Evolutionary conservation across 2,329 filamentous ascomycete species (phyloP).

Genomic region (Claviceps humidiphila): DNA sequence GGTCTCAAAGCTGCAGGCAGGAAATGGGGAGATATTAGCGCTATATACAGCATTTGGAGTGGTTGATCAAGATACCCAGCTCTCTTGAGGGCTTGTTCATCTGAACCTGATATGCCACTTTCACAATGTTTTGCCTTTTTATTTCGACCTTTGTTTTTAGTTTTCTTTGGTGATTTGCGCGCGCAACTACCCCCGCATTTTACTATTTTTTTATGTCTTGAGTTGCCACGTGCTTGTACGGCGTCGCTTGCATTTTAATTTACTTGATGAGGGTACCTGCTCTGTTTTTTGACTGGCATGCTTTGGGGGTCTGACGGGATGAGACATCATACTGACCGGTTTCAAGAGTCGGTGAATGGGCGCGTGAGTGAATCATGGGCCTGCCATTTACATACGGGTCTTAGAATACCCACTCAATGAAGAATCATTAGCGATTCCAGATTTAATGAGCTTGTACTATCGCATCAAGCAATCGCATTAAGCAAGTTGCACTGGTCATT

Average conservation of each 20-base stretch:
- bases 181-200: neutral
- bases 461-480: neutral
- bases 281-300: neutral
- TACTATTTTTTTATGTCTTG: neutral
- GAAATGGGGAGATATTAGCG: neutral
- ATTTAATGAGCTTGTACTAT: neutral
- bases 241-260: neutral
- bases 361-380: neutral
- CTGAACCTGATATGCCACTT: slow-evolving; percentile 13
- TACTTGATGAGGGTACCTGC: neutral
- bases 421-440: neutral
- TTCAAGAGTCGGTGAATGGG: neutral
- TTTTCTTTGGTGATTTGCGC: slow-evolving; percentile 6
- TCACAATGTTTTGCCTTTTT: slow-evolving; percentile 3
- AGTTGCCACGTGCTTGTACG: neutral
- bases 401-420: neutral
- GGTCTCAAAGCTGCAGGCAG: slow-evolving; percentile 1
- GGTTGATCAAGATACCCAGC: slow-evolving; percentile 28
- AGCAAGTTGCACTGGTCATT: neutral
- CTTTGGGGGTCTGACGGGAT: neutral
- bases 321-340: neutral
- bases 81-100: slow-evolving; percentile 23
- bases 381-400: slow-evolving; percentile 1
- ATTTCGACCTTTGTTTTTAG: neutral
- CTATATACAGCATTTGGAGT: slow-evolving; percentile 13